These are phyloP conservation scores for Cercospora zeina DNA, from an alignment of 2,329 filamentous ascomycete species.

Conservation along the genomic window DNA sequence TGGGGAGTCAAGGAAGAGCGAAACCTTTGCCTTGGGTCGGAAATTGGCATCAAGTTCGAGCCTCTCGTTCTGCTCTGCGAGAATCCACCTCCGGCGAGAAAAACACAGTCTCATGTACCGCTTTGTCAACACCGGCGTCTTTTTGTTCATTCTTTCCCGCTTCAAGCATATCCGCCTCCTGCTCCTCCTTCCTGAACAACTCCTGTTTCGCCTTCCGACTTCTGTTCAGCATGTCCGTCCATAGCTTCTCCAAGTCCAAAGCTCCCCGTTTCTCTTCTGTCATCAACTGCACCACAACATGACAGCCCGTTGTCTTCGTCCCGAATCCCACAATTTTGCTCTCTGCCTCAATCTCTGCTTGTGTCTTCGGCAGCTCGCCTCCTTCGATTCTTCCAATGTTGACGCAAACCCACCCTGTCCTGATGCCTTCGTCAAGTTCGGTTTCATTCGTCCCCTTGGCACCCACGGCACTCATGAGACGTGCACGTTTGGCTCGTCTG, in stretches of 20 bases:
- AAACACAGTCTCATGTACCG: not conserved
- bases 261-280: slow-evolving; percentile 69
- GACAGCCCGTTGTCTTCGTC: slow-evolving; percentile 55
- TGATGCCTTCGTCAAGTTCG: slow-evolving; percentile 76
- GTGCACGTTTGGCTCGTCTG: slow-evolving; percentile 76
- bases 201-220: slow-evolving; percentile 32
- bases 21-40: not conserved
- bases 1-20: not conserved
- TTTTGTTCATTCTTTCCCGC: not conserved
- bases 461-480: slow-evolving; percentile 73
- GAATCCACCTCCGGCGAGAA: not conserved
- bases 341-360: slow-evolving; percentile 40
- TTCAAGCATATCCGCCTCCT: not conserved
- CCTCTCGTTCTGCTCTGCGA: not conserved
- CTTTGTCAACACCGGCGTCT: not conserved
- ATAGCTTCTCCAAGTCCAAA: slow-evolving; percentile 66
- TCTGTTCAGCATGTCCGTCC: slow-evolving; percentile 45
- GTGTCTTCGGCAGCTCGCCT: slow-evolving; percentile 59
- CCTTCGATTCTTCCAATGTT: slow-evolving; percentile 77
- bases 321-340: slow-evolving; percentile 78
- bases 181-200: slow-evolving; percentile 7
- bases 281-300: slow-evolving; percentile 70
- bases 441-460: slow-evolving; percentile 58
- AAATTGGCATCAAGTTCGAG: not conserved
- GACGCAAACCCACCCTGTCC: slow-evolving; percentile 94